Base-by-base conservation (phyloP, 192 early-diverging fungal species). In the Chytriomyces hyalinus region DNA sequence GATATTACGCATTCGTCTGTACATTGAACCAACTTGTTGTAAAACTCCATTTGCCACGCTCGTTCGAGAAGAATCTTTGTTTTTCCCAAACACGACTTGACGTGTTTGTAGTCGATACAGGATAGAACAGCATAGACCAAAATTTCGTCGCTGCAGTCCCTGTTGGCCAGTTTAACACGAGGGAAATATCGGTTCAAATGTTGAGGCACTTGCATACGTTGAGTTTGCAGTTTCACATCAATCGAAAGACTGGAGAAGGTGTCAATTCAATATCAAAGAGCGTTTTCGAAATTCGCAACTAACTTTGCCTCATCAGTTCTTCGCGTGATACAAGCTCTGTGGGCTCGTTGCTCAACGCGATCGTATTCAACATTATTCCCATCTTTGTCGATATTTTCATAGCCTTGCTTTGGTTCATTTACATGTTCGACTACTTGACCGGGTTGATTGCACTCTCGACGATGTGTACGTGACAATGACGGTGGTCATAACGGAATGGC, bases 311-410 rank as follows among this genome's bases (percentile, higher is more conserved):
- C 17, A 70, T 95, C 98, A 80, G 90, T 98, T 9, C 89, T 99
- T 26, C 91, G 97, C 4, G 94, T 98, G 22, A 87, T 94, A 93
- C 91, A 0, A 84, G 83, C 62, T 88, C 78, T 7, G 74, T 85
- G 50, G 83, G 77, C 11, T 91, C 90, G 9, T 83, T 99, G 6
- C 76, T 99, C 28, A 90, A 86, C 22, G 93, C 93, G 28, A 84
- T 98, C 24, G 70, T 96, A 10, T 97, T 98, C 86, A 96, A 98
- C 75, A 91, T 99, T 43, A 78, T 97, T 6, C 97, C 97, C 4
- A 92, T 92, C 0, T 81, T 97, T 59, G 90, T 92, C 36, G 96
- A 98, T 80, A 96, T 98, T 80, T 76, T 63, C n/a, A 80, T 97
- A 24, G 94, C 96, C 0, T 91, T 93, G 8, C 62, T 92, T 26